A percentile compares a stretch with the other conserved stretches of the same genome.
These are phyloP conservation scores for Hanseniaspora valbyensis DNA, from an alignment of 805 yeast genomes.

Conservation along the genomic window DNA sequence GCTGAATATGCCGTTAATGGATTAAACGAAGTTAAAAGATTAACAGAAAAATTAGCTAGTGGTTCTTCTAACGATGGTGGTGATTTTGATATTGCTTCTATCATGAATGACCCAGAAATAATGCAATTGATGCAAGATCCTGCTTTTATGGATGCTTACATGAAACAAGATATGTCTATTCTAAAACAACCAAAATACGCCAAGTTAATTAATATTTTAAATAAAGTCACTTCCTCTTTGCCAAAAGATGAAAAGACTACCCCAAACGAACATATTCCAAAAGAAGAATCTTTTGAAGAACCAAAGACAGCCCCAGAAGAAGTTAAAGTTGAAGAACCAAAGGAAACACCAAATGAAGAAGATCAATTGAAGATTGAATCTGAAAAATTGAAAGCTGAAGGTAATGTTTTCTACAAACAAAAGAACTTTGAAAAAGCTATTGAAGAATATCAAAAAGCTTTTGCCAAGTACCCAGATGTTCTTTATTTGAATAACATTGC, in stretches of 20 bases:
- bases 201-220: not conserved
- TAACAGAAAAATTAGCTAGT: constrained; percentile 40
- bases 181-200: constrained; percentile 8
- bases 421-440: constrained; percentile 90
- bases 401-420: constrained; percentile 75
- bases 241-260: constrained; percentile 24
- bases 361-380: constrained; percentile 40
- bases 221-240: constrained; percentile 21
- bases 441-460: constrained; percentile 73
- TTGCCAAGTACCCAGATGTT: constrained; percentile 68
- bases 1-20: constrained; percentile 87
- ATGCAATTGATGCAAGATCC: constrained; percentile 83
- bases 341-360: constrained; percentile 24
- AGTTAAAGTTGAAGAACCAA: constrained; percentile 15
- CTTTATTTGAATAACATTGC: constrained; percentile 93
- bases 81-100: constrained; percentile 60
- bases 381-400: constrained; percentile 66
- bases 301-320: constrained; percentile 18
- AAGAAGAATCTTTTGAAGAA: constrained; percentile 22
- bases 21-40: constrained; percentile 53
- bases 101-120: constrained; percentile 64
- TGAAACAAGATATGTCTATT: not conserved
- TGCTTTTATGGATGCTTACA: constrained; percentile 45
- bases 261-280: constrained; percentile 23
- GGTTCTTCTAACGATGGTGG: constrained; percentile 60